Evolutionary conservation across 225 moss, liverwort and hornwort genomes (phyloP).

Genomic region (Physcomitrium patens): DNA sequence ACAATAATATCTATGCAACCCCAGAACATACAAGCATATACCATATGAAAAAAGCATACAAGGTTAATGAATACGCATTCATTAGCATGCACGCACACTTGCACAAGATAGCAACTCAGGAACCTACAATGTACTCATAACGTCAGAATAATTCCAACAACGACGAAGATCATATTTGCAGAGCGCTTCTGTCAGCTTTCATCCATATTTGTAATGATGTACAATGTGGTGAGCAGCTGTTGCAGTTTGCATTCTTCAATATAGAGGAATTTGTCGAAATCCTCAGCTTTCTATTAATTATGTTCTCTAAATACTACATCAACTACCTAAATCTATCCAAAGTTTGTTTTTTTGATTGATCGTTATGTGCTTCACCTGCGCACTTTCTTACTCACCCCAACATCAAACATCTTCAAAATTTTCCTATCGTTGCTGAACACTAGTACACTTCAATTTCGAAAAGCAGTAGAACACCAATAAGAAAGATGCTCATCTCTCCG

Average conservation of each 20-base stretch:
- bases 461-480: constrained; percentile 76
- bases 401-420: constrained; percentile 25
- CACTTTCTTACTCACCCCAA: constrained; percentile 3
- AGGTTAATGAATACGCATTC: no score
- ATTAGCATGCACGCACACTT: not conserved
- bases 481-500: constrained; percentile 86
- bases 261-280: not conserved
- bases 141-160: not conserved
- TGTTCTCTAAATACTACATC: not conserved
- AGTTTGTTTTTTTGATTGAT: constrained; percentile 30
- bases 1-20: no score
- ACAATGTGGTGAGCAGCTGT: constrained; percentile 13
- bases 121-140: constrained; percentile 19
- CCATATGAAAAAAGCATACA: no score
- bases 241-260: not conserved
- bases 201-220: not conserved
- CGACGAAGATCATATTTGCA: not conserved
- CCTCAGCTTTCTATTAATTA: no score
- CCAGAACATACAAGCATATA: no score
- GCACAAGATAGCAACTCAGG: constrained; percentile 12
- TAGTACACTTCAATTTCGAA: constrained; percentile 23
- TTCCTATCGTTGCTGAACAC: constrained; percentile 11
- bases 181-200: constrained; percentile 16
- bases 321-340: constrained; percentile 43
- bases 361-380: constrained; percentile 4